These are phyloP conservation scores for Emericellopsis terricola DNA, from an alignment of 495 filamentous ascomycete genomes.

Conservation along the genomic window DNA sequence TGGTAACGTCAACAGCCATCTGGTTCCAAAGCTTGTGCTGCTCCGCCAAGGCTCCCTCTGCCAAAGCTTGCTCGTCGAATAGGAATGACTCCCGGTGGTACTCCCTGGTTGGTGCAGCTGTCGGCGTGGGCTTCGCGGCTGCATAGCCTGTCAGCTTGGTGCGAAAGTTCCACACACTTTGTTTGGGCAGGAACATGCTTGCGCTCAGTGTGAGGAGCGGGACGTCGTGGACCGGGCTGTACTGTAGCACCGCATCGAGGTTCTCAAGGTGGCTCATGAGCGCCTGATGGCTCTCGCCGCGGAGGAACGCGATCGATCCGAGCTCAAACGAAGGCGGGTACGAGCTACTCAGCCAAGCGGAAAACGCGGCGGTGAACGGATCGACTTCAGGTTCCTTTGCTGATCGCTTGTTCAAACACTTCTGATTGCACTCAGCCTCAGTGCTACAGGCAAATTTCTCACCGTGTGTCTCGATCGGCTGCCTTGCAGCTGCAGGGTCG, in stretches of 20 bases:
- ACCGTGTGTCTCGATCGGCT: not conserved
- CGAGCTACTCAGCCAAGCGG: constrained; percentile 2
- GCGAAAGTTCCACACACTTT: constrained; percentile 29
- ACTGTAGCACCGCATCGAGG: constrained; percentile 40
- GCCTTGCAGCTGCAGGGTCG: not conserved
- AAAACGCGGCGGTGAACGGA: constrained; percentile 3
- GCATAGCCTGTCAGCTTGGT: constrained; percentile 13
- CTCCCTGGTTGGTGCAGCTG: not conserved
- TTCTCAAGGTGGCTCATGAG: constrained; percentile 41
- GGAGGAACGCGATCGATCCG: constrained; percentile 41
- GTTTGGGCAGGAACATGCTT: constrained; percentile 28
- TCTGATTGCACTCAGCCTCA: not conserved
- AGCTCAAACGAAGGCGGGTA: constrained; percentile 49
- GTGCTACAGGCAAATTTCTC: not conserved
- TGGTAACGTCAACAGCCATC: not conserved
- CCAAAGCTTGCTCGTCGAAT: not conserved
- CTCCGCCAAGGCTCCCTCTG: constrained; percentile 1
- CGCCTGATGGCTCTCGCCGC: constrained; percentile 31
- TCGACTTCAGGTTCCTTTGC: not conserved
- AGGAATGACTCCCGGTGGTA: not conserved
- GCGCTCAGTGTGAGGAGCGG: constrained; percentile 41
- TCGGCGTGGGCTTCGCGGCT: not conserved
- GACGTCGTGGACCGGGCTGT: constrained; percentile 39
- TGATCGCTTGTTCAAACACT: no score
- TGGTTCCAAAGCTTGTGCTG: constrained; percentile 1